Conservation (phyloP, 331 rosid genomes). For the Rhamnella rubrinervis region DNA sequence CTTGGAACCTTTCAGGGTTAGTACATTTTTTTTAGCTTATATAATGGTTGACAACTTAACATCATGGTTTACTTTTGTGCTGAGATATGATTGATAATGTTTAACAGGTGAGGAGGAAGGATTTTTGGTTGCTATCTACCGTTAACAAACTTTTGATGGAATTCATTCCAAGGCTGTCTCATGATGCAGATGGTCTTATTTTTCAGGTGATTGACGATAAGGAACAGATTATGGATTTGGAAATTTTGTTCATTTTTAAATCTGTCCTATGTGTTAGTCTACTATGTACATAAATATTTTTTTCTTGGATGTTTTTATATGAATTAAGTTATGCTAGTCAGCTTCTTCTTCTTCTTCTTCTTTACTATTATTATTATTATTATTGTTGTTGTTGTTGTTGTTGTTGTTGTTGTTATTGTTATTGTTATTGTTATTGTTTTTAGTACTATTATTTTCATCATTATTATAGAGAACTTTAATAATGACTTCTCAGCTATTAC, state of each 20-base stretch:
- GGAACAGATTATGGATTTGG: constrained; percentile 9
- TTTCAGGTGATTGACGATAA: constrained; percentile 68
- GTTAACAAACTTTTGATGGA: constrained; percentile 78
- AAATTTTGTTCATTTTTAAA: background rate
- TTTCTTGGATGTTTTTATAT: too few species aligned
- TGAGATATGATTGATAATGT: constrained; percentile 31
- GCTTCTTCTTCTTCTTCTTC: too few species aligned
- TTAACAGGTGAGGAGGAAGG: constrained; percentile 94
- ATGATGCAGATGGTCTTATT: constrained; percentile 93
- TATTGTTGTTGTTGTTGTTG: too few species aligned
- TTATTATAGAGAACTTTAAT: too few species aligned
- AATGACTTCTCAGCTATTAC: background rate
- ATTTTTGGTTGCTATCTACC: constrained; percentile 91
- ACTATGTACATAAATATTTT: background rate
- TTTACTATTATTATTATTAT: too few species aligned
- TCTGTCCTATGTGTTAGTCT: background rate
- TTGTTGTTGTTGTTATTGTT: too few species aligned
- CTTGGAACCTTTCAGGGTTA: constrained; percentile 93
- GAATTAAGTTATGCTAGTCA: too few species aligned
- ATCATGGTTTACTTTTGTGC: constrained; percentile 5
- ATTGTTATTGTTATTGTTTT: too few species aligned
- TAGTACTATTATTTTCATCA: too few species aligned
- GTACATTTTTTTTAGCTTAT: constrained; percentile 18
- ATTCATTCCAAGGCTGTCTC: constrained; percentile 92
- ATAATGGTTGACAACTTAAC: too few species aligned